Base-by-base conservation (phyloP, 1,284 basidiomycete species). In the Sporisorium iseilematis-ciliati region DNA sequence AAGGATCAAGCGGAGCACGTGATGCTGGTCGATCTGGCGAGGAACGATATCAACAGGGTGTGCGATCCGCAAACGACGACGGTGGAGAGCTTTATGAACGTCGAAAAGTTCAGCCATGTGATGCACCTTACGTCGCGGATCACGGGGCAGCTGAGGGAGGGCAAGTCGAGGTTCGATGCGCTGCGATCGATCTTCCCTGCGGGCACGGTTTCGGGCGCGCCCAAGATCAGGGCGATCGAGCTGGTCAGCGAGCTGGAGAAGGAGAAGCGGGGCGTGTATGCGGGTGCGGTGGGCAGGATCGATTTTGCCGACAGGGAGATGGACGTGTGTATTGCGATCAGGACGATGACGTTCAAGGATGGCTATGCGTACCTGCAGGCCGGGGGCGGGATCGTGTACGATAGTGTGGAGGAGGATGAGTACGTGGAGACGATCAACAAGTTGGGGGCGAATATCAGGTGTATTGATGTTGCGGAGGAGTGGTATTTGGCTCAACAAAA, bases 181-280 rank as follows among this genome's bases (percentile, higher is more conserved):
- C 97, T 99, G 88, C 91, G 97, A 23, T 98, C 95, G 48, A 99
- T 99, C 80, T 99, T 99, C 88, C 97, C 97, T 0, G 96, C 97
- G 6, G 97, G 97, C 0, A 99, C 97, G 2, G 96, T 99, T n/a
- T 97, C 94, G 0, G 97, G 97, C 16, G 97, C 97, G 31, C 97
- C 97, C 1, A 99, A 99, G 87, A 95, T 99, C 86, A 96, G 97
- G 85, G 97, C 97, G 1, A 94, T 99, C 78, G 94, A 99, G 85
- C 91, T 99, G 38, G 88, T 99, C 42, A 91, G 91, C 14, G 91
- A 91, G 20, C 87, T 98, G 49, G 97, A 99, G 85, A 89, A 91
- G 83, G 94, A 98, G 86, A 90, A 91, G 52, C 89, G 97, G 40
- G 96, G 96, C 25, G 92, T 98, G 7, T 99, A 99, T 81, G 97